phyloP scores from a whole-genome alignment of 495 filamentous ascomycete genomes.

The Xylaria curta region DNA sequence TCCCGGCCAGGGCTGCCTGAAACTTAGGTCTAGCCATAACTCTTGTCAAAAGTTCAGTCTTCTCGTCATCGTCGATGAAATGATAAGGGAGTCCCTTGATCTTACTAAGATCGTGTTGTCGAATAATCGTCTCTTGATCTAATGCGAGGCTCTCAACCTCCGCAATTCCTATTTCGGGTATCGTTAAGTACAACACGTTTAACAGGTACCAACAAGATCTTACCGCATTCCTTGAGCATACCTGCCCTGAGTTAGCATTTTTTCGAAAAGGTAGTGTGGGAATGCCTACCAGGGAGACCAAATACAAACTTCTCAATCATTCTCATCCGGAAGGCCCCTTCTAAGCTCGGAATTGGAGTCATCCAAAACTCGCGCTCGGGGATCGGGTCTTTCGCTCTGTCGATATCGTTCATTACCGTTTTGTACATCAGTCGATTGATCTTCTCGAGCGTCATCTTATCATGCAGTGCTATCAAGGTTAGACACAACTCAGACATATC shows the following conservation, averaged over 20 bases:
- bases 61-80: slow-evolving; percentile 20
- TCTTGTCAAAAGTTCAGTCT: slow-evolving; percentile 31
- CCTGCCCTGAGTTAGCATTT: neutral
- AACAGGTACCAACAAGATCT: neutral
- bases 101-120: neutral
- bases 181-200: neutral
- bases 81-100: slow-evolving; percentile 18
- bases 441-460: slow-evolving; percentile 24
- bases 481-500: neutral
- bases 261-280: neutral
- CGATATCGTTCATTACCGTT: slow-evolving; percentile 22
- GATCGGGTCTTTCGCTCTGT: neutral
- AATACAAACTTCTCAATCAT: slow-evolving; percentile 8
- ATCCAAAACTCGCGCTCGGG: slow-evolving; percentile 8
- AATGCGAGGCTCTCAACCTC: slow-evolving; percentile 15
- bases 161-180: neutral
- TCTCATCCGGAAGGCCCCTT: slow-evolving; percentile 4
- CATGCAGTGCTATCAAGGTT: neutral
- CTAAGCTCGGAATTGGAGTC: neutral
- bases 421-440: slow-evolving; percentile 29
- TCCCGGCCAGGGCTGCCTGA: slow-evolving; percentile 14
- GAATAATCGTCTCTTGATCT: neutral
- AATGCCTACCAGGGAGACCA: slow-evolving; percentile 1
- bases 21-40: slow-evolving; percentile 26
- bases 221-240: slow-evolving; percentile 14